These are phyloP conservation scores for Cyclotella atomus DNA, from an alignment of 108 stramenopile genomes.

Conservation along the genomic window DNA sequence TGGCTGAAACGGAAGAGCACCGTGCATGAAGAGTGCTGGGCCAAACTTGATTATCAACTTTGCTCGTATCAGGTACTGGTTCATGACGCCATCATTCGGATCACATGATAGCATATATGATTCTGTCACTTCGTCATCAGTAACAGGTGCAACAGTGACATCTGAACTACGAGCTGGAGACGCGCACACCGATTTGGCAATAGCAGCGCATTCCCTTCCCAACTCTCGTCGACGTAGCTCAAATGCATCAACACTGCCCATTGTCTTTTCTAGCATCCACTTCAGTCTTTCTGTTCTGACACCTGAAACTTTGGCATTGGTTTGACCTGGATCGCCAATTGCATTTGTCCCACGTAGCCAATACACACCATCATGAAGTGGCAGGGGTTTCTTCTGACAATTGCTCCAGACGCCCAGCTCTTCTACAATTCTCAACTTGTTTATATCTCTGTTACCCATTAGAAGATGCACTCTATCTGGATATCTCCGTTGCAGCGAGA, in stretches of 20 bases:
- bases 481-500: conserved; percentile 72
- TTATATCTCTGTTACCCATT: conserved; percentile 91
- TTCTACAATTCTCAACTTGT: conserved; percentile 82
- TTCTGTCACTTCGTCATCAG: conserved; percentile 71
- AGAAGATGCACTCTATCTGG: conserved; percentile 79
- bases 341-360: conserved; percentile 68
- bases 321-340: conserved; percentile 49
- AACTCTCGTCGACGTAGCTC: conserved; percentile 72
- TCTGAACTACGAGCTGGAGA: too few relatives aligned
- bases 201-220: conserved; percentile 41
- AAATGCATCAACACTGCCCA: conserved; percentile 86
- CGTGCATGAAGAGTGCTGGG: conserved; percentile 72
- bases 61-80: conserved; percentile 63
- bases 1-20: conserved; percentile 67
- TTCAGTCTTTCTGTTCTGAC: conserved; percentile 65
- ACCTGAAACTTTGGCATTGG: conserved; percentile 1
- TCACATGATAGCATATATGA: conserved; percentile 76
- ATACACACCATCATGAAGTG: conserved; percentile 67
- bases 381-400: conserved; percentile 19
- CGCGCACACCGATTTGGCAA: conserved; percentile 18
- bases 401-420: conserved; percentile 53
- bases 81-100: conserved; percentile 73
- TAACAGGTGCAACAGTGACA: too few relatives aligned
- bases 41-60: conserved; percentile 63
- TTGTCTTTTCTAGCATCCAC: conserved; percentile 79